A percentile compares a stretch with the other conserved stretches of the same genome.
Conservation (phyloP, 2,329 filamentous ascomycete genomes). For the Rhexocercosporidium sp. region DNA sequence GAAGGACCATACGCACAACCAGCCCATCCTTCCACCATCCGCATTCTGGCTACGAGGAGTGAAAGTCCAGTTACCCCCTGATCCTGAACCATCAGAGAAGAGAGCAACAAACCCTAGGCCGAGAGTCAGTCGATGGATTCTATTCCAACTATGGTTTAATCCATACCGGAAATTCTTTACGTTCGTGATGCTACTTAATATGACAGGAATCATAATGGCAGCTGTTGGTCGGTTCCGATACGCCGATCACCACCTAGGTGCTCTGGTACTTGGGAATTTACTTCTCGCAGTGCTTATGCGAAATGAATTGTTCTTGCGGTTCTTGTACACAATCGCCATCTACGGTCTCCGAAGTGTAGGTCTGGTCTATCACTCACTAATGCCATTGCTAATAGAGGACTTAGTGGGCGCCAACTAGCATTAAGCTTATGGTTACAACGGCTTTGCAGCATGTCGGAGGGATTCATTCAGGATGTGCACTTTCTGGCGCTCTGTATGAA, state of each 20-base stretch:
- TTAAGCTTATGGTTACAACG: constrained; percentile 46
- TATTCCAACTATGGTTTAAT: constrained; percentile 48
- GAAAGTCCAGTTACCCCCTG: neutral
- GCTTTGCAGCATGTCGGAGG: constrained; percentile 49
- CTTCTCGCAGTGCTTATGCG: constrained; percentile 47
- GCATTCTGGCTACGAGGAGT: neutral
- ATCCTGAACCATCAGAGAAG: neutral
- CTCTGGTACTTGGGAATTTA: constrained; percentile 47
- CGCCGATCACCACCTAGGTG: constrained; percentile 46
- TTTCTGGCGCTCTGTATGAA: constrained; percentile 46
- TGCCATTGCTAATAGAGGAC: constrained; percentile 16
- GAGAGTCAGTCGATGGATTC: constrained; percentile 41
- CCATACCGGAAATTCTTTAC: constrained; percentile 49
- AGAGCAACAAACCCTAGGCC: neutral
- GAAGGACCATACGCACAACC: neutral
- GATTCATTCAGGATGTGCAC: constrained; percentile 48
- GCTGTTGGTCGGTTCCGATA: constrained; percentile 44
- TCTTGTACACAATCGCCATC: constrained; percentile 46
- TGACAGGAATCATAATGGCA: constrained; percentile 45
- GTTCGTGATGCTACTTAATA: constrained; percentile 45
- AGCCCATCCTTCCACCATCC: neutral
- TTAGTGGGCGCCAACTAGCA: constrained; percentile 46
- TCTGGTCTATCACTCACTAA: constrained; percentile 12
- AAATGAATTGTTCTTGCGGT: constrained; percentile 47
- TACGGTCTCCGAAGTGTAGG: constrained; percentile 46